A percentile compares a stretch with the other conserved stretches of the same genome.
These are phyloP conservation scores for Chlorella vulgaris DNA, from an alignment of 139 green algal genomes.

Conservation along the genomic window DNA sequence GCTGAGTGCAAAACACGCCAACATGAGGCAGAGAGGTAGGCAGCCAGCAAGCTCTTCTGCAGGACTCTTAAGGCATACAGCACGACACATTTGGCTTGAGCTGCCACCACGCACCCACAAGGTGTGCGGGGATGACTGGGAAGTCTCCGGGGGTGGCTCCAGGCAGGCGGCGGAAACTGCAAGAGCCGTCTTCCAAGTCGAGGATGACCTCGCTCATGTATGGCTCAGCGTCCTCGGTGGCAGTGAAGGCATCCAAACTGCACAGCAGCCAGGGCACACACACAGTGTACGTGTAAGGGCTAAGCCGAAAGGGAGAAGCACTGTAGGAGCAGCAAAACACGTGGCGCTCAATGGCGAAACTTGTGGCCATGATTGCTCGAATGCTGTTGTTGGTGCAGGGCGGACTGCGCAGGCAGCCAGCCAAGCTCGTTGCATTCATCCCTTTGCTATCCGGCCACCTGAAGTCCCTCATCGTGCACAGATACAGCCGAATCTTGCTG, in stretches of 20 bases:
- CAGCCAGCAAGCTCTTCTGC: not conserved
- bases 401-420: not conserved
- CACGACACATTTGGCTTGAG: not conserved
- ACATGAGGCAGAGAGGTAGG: not conserved
- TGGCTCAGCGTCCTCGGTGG: not conserved
- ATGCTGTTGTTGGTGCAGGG: too few relatives aligned
- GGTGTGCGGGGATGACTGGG: conserved; percentile 33
- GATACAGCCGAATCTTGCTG: conserved; percentile 36
- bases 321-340: too few relatives aligned
- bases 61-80: not conserved
- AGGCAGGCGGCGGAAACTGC: conserved; percentile 26
- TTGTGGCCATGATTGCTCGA: too few relatives aligned
- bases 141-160: conserved; percentile 59
- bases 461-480: conserved; percentile 44
- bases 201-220: conserved; percentile 52
- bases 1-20: not conserved
- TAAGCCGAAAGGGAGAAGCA: not conserved
- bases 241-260: conserved; percentile 45
- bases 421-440: not conserved
- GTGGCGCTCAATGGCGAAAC: too few relatives aligned
- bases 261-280: conserved; percentile 5
- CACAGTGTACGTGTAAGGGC: not conserved
- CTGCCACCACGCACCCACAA: not conserved
- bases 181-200: conserved; percentile 50
- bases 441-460: not conserved